Percentiles rank a stretch among this genome's conserved stretches.
phyloP scores from a whole-genome alignment of 1,284 basidiomycete species.

The Ganoderma resinaceum region DNA sequence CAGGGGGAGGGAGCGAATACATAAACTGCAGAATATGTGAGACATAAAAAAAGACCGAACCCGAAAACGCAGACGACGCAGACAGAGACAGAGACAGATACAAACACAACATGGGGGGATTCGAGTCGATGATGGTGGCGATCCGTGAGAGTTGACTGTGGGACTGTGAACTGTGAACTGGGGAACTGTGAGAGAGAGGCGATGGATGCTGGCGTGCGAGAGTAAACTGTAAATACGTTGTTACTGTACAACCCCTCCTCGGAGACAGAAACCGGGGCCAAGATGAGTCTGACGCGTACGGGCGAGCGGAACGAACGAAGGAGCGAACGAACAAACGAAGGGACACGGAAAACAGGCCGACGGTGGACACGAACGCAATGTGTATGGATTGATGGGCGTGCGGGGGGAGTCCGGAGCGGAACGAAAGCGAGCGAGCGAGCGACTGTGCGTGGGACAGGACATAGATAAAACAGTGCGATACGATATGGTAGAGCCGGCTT shows the following conservation, averaged over 20 bases:
- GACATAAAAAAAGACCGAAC: background rate
- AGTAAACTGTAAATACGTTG: background rate
- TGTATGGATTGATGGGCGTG: background rate
- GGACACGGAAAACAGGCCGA: background rate
- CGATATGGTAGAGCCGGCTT: background rate
- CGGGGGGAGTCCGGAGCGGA: background rate
- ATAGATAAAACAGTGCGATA: slow-evolving; percentile 13
- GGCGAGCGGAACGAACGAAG: background rate
- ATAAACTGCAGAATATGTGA: background rate
- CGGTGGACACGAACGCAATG: background rate
- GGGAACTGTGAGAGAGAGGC: background rate
- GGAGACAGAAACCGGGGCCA: background rate
- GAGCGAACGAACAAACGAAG: background rate
- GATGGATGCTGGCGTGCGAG: background rate
- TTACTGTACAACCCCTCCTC: slow-evolving; percentile 6
- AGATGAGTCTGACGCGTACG: background rate
- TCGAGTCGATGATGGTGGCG: background rate
- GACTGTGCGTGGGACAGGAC: slow-evolving; percentile 3
- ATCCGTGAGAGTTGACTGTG: background rate
- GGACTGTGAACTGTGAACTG: background rate
- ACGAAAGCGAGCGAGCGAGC: background rate
- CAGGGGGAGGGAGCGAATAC: background rate
- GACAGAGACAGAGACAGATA: background rate
- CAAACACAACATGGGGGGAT: slow-evolving; percentile 1
- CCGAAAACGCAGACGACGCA: background rate